Percentiles rank a stretch among this genome's conserved stretches.
Evolutionary conservation across 306 rosid species (phyloP).

Genomic region (Nissolia schottii): DNA sequence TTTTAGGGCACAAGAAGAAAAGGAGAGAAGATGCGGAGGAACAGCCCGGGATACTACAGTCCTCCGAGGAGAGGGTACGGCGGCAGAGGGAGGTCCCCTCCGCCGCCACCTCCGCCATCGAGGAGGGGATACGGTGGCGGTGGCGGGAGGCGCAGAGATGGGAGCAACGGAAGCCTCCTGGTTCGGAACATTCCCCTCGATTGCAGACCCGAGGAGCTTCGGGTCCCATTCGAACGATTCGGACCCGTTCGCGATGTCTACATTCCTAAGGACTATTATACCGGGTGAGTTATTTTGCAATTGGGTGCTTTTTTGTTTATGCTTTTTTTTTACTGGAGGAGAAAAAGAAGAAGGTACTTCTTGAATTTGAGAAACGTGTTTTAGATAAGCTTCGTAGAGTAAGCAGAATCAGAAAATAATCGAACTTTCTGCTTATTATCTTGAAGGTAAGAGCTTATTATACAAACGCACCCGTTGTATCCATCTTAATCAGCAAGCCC

Average conservation of each 20-base stretch:
- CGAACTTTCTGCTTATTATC: too few relatives aligned
- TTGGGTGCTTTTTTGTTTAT: not conserved
- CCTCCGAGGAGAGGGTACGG: constrained; percentile 94
- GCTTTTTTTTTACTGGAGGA: not conserved
- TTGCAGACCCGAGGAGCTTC: constrained; percentile 75
- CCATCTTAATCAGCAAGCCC: too few relatives aligned
- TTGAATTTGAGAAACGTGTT: too few relatives aligned
- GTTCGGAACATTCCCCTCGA: constrained; percentile 88
- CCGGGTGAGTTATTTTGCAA: constrained; percentile 61
- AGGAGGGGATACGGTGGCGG: constrained; percentile 53
- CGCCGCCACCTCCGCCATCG: constrained; percentile 16
- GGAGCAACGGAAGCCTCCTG: constrained; percentile 76
- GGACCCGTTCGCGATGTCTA: constrained; percentile 94
- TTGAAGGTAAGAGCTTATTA: too few relatives aligned
- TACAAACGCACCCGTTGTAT: too few relatives aligned
- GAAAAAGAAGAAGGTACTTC: too few relatives aligned
- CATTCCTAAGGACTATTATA: constrained; percentile 88
- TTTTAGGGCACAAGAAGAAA: not conserved
- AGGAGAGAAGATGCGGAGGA: constrained; percentile 56
- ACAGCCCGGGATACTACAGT: constrained; percentile 91
- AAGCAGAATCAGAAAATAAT: too few relatives aligned
- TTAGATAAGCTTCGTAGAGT: too few relatives aligned
- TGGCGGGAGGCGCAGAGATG: constrained; percentile 72
- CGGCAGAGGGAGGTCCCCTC: constrained; percentile 46
- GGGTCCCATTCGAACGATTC: constrained; percentile 82